These are phyloP conservation scores for Citrus trifoliata DNA, from an alignment of 345 rosid species.

Conservation along the genomic window DNA sequence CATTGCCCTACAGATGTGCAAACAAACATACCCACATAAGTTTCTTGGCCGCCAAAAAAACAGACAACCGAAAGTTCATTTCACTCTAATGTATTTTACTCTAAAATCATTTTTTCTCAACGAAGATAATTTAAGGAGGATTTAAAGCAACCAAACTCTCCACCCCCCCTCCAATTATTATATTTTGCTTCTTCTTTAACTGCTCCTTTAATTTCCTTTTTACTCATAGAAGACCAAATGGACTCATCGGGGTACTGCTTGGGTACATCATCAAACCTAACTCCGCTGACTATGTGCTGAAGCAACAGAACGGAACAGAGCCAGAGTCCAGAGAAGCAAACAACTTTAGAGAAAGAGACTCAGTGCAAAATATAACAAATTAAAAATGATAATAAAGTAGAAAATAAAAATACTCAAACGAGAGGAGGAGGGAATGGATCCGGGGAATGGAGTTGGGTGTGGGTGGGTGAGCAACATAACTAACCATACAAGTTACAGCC, in stretches of 20 bases:
- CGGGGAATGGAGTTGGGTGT: slow-evolving; percentile 20
- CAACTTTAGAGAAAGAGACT: neutral
- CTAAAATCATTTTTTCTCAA: neutral
- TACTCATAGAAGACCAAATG: slow-evolving; percentile 17
- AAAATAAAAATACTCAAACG: neutral
- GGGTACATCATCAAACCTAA: slow-evolving; percentile 14
- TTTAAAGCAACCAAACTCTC: neutral
- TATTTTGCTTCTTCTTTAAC: slow-evolving; percentile 3
- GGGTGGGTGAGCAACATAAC: slow-evolving; percentile 22
- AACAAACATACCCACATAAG: slow-evolving; percentile 12
- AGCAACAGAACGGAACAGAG: neutral
- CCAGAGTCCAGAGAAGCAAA: neutral
- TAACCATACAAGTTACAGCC: slow-evolving; percentile 4
- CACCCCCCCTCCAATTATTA: neutral
- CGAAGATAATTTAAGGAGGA: neutral
- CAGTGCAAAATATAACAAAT: too few species aligned
- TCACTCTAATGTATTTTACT: neutral
- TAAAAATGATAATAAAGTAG: too few species aligned
- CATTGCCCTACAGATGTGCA: slow-evolving; percentile 27
- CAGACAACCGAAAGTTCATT: neutral
- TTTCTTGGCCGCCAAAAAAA: neutral
- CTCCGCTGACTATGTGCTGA: slow-evolving; percentile 26
- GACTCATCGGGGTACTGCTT: slow-evolving; percentile 2
- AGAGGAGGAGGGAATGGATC: slow-evolving; percentile 2
- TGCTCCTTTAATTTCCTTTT: neutral